Evolutionary conservation across 2,329 filamentous ascomycete genomes (phyloP).

Genomic region (Colletotrichum sp.): DNA sequence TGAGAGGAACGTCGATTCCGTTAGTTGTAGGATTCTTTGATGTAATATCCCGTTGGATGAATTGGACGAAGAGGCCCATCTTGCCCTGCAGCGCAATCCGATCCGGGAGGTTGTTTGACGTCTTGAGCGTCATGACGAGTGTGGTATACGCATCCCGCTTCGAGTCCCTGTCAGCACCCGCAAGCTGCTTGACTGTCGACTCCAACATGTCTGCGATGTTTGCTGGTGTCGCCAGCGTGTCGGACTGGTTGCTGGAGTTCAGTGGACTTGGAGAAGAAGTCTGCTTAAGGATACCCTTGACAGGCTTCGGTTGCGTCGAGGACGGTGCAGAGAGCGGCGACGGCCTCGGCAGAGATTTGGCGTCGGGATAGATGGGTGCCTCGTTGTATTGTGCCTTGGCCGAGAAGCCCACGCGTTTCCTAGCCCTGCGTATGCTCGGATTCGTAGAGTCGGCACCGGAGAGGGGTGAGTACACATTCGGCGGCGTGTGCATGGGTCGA

Average conservation of each 20-base stretch:
- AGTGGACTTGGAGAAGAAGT: constrained; percentile 54
- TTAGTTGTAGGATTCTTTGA: constrained; percentile 59
- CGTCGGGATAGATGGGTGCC: constrained; percentile 48
- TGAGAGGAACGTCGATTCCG: constrained; percentile 69
- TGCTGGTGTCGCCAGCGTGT: constrained; percentile 43
- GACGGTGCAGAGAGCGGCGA: constrained; percentile 46
- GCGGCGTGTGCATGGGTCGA: constrained; percentile 56
- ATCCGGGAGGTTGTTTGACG: constrained; percentile 83
- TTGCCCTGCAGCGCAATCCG: constrained; percentile 75
- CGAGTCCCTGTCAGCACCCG: constrained; percentile 72
- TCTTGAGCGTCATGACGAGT: constrained; percentile 75
- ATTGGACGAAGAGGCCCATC: constrained; percentile 78
- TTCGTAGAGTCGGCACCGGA: constrained; percentile 46
- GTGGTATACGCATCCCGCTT: constrained; percentile 88
- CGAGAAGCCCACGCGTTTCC: constrained; percentile 65
- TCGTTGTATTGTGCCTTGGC: constrained; percentile 62
- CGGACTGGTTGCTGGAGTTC: constrained; percentile 39
- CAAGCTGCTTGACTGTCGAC: constrained; percentile 81
- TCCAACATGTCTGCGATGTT: constrained; percentile 83
- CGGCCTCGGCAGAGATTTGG: constrained; percentile 39
- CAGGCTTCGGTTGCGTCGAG: constrained; percentile 47
- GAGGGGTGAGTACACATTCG: constrained; percentile 50
- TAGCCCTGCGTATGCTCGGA: constrained; percentile 46
- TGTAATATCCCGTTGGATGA: constrained; percentile 82
- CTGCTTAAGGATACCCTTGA: constrained; percentile 81